Base-by-base conservation (phyloP, 164 flowering plant species). In the Cinnamomum micranthum region DNA sequence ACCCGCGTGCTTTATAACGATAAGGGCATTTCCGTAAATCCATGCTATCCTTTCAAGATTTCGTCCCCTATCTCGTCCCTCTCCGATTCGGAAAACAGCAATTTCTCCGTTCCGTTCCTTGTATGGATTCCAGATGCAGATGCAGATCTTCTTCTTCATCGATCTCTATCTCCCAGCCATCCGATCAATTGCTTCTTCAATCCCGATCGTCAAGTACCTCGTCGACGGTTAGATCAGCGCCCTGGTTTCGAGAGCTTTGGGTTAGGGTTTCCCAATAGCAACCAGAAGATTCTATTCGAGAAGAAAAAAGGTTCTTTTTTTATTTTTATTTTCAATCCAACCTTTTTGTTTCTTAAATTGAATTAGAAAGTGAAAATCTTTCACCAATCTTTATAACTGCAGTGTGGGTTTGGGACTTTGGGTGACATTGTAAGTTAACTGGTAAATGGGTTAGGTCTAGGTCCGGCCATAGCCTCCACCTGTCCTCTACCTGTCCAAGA, bases 211-310 rank as follows among this genome's bases (percentile, higher is more conserved):
- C 70, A 64, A 67, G 69, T 82, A 73, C 63, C 65, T n/a, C 73
- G 28, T 76, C 71, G 71, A 64, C 73, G 15, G 15, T 68, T 41
- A 69, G 74, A 9, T 80, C 74, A 31, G 69, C 78, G 65, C 85
- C 78, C 78, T 81, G 82, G 84, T 75, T 74, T 63, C 85, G 76
- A 14, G 65, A 76, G 25, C 81, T 80, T 25, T 71, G 78, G 71
- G 24, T 74, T 71, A 78, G 68, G 35, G 55, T 76, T 69, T 76
- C 76, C 71, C 69, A 71, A 59, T 85, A 80, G 70, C 74, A 24
- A 50, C 68, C 6, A 6, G 3, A 64, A 64, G 13, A 64, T 22
- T 12, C 33, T 33, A 25, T 25, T 9, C 20, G 14, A 22, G 67
- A 64, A 23, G 25, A 10, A 25, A 24, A 22, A 22, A 19, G 7